phyloP scores from a whole-genome alignment of 2,329 filamentous ascomycete genomes.

The Hymenoscyphus infarciens region DNA sequence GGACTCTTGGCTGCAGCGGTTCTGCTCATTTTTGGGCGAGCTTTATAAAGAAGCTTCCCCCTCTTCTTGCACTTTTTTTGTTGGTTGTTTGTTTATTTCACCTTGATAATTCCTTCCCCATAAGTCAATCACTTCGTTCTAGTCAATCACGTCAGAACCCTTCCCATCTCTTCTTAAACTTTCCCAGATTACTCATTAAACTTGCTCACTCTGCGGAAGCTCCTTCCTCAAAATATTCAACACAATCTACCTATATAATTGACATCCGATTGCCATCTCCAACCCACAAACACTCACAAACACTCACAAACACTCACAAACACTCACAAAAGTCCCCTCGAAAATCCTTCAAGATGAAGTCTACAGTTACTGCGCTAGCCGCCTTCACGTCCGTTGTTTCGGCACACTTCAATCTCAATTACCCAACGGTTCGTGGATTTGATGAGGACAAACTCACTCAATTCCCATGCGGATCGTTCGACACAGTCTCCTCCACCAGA shows the following conservation, averaged over 20 bases:
- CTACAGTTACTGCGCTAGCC: conserved; percentile 36
- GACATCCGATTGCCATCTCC: not conserved
- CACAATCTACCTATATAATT: not conserved
- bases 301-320: not conserved
- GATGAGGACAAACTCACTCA: conserved; percentile 39
- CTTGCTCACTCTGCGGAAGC: not conserved
- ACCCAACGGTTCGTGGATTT: conserved; percentile 47
- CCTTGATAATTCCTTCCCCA: not conserved
- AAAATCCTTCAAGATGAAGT: conserved; percentile 20
- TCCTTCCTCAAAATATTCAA: not conserved
- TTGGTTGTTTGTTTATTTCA: not conserved
- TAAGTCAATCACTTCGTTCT: too few species aligned
- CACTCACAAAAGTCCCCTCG: not conserved
- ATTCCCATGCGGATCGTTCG: conserved; percentile 45
- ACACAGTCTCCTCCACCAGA: conserved; percentile 41
- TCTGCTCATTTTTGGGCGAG: not conserved
- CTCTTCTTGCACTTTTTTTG: not conserved
- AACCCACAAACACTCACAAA: not conserved
- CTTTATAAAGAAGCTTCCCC: conserved; percentile 3
- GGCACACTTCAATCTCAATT: conserved; percentile 56
- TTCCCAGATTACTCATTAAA: not conserved
- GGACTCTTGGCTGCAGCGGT: conserved; percentile 6
- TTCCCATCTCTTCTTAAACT: not conserved
- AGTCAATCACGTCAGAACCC: not conserved
- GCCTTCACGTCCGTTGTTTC: conserved; percentile 41